Percentiles rank a stretch among this genome's conserved stretches.
These are phyloP conservation scores for Nakazawaea wyomingensis DNA, from an alignment of 805 yeast genomes.

Conservation along the genomic window DNA sequence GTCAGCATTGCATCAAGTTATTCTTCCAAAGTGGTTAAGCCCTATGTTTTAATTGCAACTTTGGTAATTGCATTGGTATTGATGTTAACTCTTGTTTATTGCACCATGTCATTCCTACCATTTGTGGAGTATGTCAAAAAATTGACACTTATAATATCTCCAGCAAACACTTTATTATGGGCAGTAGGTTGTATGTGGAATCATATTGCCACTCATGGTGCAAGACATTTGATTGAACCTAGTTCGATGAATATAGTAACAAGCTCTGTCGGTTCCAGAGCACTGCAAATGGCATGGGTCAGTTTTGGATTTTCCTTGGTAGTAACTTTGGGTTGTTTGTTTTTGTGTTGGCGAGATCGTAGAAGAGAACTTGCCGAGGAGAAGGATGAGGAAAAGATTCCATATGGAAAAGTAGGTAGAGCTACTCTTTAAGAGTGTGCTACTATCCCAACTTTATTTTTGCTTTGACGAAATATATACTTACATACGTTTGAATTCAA, in stretches of 20 bases:
- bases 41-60: conserved; percentile 46
- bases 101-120: conserved; percentile 47
- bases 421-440: not conserved
- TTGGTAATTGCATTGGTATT: conserved; percentile 38
- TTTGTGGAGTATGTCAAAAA: conserved; percentile 22
- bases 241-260: conserved; percentile 46
- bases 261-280: conserved; percentile 43
- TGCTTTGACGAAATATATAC: too few relatives aligned
- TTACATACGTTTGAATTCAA: too few relatives aligned
- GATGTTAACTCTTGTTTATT: conserved; percentile 38
- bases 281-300: conserved; percentile 57
- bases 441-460: too few relatives aligned
- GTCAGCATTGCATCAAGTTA: conserved; percentile 41
- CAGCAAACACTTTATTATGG: conserved; percentile 43
- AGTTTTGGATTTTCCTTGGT: conserved; percentile 45
- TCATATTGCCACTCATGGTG: conserved; percentile 49
- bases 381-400: not conserved
- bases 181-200: conserved; percentile 63
- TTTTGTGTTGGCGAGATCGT: not conserved
- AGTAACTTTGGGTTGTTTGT: conserved; percentile 33
- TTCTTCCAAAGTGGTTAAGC: conserved; percentile 43
- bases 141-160: conserved; percentile 27
- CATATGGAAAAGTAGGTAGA: not conserved
- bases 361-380: not conserved
- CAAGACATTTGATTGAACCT: conserved; percentile 35